A percentile compares a stretch with the other conserved stretches of the same genome.
Conservation (phyloP, 2,329 filamentous ascomycete species). For the Neoscytalidium dimidiatum region DNA sequence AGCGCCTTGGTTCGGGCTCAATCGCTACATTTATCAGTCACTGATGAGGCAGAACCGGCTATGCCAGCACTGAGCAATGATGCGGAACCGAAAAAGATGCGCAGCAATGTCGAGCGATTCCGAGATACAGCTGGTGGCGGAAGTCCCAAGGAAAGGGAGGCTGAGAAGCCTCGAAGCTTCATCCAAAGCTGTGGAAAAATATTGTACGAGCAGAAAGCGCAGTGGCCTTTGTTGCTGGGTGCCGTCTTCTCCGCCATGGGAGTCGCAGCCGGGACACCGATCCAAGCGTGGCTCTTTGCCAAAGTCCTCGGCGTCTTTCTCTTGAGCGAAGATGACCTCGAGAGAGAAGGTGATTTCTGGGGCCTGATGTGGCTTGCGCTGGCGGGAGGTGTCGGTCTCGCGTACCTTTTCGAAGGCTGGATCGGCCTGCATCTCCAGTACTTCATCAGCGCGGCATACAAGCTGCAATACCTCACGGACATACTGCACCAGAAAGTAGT, state of each 20-base stretch:
- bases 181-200: neutral
- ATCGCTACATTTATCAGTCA: neutral
- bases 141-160: neutral
- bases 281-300: neutral
- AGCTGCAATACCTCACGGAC: neutral
- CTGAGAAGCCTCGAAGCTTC: neutral
- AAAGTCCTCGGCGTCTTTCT: neutral
- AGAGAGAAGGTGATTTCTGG: neutral
- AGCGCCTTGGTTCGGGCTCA: neutral
- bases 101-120: neutral
- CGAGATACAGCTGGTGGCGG: too few species aligned
- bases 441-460: neutral
- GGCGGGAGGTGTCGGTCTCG: neutral
- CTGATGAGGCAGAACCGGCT: neutral
- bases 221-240: neutral
- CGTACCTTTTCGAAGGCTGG: neutral
- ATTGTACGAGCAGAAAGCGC: neutral
- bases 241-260: neutral
- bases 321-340: neutral
- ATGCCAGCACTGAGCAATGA: neutral
- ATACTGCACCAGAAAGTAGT: constrained; percentile 76
- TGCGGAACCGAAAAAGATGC: neutral
- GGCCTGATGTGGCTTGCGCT: neutral
- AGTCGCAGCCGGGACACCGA: neutral
- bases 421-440: neutral